phyloP scores from a whole-genome alignment of 164 flowering plant species.

The Amborella trichopoda region DNA sequence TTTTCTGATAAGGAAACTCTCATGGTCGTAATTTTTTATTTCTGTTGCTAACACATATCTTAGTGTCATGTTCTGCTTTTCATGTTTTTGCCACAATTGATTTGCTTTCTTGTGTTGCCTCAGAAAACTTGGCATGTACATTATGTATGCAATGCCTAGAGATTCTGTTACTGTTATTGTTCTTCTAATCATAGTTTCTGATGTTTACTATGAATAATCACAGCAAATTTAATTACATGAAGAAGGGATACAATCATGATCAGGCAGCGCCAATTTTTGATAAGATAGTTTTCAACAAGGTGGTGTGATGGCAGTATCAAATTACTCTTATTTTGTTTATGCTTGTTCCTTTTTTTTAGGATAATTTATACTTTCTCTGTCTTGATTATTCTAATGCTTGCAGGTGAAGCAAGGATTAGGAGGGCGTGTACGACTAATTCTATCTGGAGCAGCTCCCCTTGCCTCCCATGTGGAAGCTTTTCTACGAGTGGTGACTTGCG shows the following conservation, averaged over 20 bases:
- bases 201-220: too few relatives aligned
- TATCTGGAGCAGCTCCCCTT: conserved; percentile 98
- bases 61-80: too few relatives aligned
- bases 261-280: conserved; percentile 78
- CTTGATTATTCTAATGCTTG: conserved; percentile 3
- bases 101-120: too few relatives aligned
- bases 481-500: conserved; percentile 83
- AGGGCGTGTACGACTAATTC: conserved; percentile 72
- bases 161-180: too few relatives aligned
- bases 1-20: too few relatives aligned
- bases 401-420: conserved; percentile 93
- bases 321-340: not conserved
- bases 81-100: too few relatives aligned
- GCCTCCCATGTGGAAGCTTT: conserved; percentile 70
- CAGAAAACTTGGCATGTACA: too few relatives aligned
- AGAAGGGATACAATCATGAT: conserved; percentile 42
- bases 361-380: not conserved
- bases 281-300: conserved; percentile 79
- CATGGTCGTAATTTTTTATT: too few relatives aligned
- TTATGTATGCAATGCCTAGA: too few relatives aligned
- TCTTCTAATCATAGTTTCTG: too few relatives aligned
- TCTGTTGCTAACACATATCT: too few relatives aligned
- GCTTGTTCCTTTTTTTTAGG: not conserved
- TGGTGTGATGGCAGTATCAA: conserved; percentile 9
- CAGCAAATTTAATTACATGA: conserved; percentile 67